These are phyloP conservation scores for Lepidopterella palustris DNA, from an alignment of 495 filamentous ascomycete genomes.

Conservation along the genomic window DNA sequence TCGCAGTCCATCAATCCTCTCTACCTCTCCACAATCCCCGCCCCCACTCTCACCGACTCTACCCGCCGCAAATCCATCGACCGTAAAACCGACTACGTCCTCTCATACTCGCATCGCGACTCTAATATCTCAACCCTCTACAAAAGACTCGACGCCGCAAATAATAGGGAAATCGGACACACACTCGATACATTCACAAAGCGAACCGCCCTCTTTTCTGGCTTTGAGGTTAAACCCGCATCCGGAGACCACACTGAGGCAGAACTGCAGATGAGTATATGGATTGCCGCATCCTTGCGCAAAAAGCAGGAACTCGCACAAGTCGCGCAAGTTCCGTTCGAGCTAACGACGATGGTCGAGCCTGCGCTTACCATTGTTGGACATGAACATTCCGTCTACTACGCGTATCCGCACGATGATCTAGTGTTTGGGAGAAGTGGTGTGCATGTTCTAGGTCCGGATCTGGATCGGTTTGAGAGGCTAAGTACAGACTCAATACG, in stretches of 20 bases:
- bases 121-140: slow-evolving; percentile 13
- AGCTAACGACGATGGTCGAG: slow-evolving; percentile 13
- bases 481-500: slow-evolving; percentile 21
- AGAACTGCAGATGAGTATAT: slow-evolving; percentile 18
- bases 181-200: slow-evolving; percentile 13
- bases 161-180: slow-evolving; percentile 11
- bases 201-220: slow-evolving; percentile 15
- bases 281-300: slow-evolving; percentile 18
- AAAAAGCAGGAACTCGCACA: slow-evolving; percentile 15
- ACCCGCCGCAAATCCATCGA: slow-evolving; percentile 5
- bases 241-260: slow-evolving; percentile 10
- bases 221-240: slow-evolving; percentile 17
- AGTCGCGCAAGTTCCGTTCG: slow-evolving; percentile 4
- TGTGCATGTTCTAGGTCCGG: slow-evolving; percentile 17
- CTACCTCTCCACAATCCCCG: slow-evolving; percentile 1
- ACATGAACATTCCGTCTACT: slow-evolving; percentile 17
- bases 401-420: slow-evolving; percentile 13
- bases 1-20: slow-evolving; percentile 1
- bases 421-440: slow-evolving; percentile 14
- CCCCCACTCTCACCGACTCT: slow-evolving; percentile 1
- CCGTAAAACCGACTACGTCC: slow-evolving; percentile 17
- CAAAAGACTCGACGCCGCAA: slow-evolving; percentile 7
- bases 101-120: slow-evolving; percentile 16
- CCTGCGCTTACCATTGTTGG: slow-evolving; percentile 20
- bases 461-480: slow-evolving; percentile 14